Conservation (phyloP, 2,329 filamentous ascomycete genomes). For the Paraphaeosphaeria sporulosa region DNA sequence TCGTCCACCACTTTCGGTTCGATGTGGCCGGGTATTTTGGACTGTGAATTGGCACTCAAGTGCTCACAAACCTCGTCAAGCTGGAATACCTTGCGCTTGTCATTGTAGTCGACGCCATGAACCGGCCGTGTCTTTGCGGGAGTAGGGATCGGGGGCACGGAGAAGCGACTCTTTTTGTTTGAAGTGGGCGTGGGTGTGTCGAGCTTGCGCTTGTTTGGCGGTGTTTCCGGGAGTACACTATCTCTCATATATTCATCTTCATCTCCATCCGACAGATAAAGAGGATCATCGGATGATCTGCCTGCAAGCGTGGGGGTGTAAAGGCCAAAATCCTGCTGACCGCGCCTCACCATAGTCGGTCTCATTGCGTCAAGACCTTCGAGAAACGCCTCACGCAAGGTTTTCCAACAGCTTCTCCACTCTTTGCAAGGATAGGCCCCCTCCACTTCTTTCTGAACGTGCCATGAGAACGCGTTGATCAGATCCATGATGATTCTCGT, state of each 20-base stretch:
- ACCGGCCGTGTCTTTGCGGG: background rate
- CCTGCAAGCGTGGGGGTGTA: conserved; percentile 19
- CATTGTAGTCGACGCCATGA: conserved; percentile 6
- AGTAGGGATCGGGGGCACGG: background rate
- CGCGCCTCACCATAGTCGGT: conserved; percentile 32
- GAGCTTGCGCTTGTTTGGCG: conserved; percentile 45
- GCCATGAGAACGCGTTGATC: conserved; percentile 63
- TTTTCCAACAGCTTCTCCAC: conserved; percentile 54
- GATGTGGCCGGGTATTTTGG: conserved; percentile 44
- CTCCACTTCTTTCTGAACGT: conserved; percentile 63
- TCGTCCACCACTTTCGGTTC: conserved; percentile 43
- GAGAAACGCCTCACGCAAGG: conserved; percentile 61
- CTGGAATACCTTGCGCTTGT: conserved; percentile 25
- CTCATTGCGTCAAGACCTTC: conserved; percentile 42
- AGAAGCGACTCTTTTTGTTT: conserved; percentile 7
- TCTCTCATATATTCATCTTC: conserved; percentile 19
- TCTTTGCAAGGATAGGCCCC: conserved; percentile 54
- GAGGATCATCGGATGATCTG: conserved; percentile 22
- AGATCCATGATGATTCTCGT: conserved; percentile 70
- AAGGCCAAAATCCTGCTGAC: conserved; percentile 22
- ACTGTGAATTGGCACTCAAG: conserved; percentile 34
- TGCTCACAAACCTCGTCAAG: conserved; percentile 40
- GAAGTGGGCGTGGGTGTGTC: conserved; percentile 13
- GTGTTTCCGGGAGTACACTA: conserved; percentile 20
- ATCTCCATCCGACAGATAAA: conserved; percentile 29